Conservation (phyloP, 768 basidiomycete species). For the Podaxis carcinomalis region DNA sequence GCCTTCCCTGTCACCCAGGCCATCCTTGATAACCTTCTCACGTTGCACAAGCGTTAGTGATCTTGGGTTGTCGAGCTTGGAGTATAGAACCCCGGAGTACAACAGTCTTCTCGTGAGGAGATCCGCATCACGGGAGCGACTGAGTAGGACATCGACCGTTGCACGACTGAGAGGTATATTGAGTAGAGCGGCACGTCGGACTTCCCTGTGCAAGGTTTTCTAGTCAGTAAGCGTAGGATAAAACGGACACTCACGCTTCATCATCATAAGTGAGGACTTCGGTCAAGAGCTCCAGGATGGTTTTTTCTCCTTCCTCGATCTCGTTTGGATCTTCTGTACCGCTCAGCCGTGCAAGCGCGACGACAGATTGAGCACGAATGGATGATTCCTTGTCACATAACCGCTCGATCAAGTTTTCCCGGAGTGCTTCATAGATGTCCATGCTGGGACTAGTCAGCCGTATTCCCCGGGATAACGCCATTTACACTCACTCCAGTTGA, state of each 20-base stretch:
- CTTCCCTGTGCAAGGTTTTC: constrained; percentile 52
- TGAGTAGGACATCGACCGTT: constrained; percentile 66
- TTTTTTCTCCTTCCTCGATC: constrained; percentile 42
- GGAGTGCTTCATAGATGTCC: constrained; percentile 69
- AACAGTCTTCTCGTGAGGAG: constrained; percentile 73
- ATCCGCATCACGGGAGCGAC: constrained; percentile 84
- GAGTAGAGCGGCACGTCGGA: constrained; percentile 84
- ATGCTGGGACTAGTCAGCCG: constrained; percentile 49
- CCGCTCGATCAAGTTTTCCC: constrained; percentile 69
- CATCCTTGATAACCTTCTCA: constrained; percentile 81
- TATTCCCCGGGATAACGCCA: neutral
- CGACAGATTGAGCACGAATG: constrained; percentile 81
- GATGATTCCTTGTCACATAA: constrained; percentile 79
- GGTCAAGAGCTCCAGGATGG: constrained; percentile 61
- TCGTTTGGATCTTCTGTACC: constrained; percentile 63
- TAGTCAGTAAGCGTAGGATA: neutral
- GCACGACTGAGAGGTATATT: constrained; percentile 61
- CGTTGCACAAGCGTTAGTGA: constrained; percentile 76
- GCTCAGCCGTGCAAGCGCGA: constrained; percentile 76
- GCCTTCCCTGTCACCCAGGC: constrained; percentile 86
- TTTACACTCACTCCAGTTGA: constrained; percentile 74
- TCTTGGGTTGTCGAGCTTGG: constrained; percentile 57
- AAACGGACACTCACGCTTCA: constrained; percentile 44
- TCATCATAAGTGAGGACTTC: constrained; percentile 71
- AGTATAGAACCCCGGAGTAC: constrained; percentile 62